Evolutionary conservation across 345 rosid species (phyloP), one percentile per base, ranked within the genome.

Genomic region (Anacardium occidentale): DNA sequence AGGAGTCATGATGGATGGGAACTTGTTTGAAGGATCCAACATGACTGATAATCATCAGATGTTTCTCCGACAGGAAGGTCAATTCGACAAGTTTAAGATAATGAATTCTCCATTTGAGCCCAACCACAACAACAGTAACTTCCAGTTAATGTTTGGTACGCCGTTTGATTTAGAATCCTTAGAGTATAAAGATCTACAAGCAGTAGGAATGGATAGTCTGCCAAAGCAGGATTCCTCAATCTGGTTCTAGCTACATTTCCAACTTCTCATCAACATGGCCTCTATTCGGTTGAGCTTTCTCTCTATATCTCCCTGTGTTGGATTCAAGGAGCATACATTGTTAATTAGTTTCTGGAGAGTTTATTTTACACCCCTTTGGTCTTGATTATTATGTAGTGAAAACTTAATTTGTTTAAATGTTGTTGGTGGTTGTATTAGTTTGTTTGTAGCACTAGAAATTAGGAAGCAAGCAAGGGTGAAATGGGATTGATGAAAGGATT

Each of bases 221-320:
- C 89, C 86, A 57, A 88, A 88, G 84, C 98, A 88, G 65, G 95
- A 92, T 53, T 86, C 76, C 15, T 59, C 97, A 45, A 75, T 85
- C 50, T 95, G 98, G 99, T 90, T 85, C 87, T 75, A 80, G 73
- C 69, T 65, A 75, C 56, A 60, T 48, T 54, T 0, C 53, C 32
- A 50, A 21, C 66, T 55, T 17, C 2, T 37, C 42, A 37, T 37
- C 42, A 37, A 37, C 42, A 37, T 37, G 42, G 42, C 40, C 40
- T 34, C 40, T 34, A 0, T 34, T 34, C 40, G 4, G 40, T 37
- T 37, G 42, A 37, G 42, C 8, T 37, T 0, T 37, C 6, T 62
- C 45, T 5, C 22, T 40, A 5, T 40, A 11, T 32, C 65, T 8
- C 21, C 10, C 7, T 37, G 9, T 37, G 42, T 15, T 26, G n/a